phyloP scores from a whole-genome alignment of 1,284 basidiomycete genomes.

The Ganoderma resinaceum region DNA sequence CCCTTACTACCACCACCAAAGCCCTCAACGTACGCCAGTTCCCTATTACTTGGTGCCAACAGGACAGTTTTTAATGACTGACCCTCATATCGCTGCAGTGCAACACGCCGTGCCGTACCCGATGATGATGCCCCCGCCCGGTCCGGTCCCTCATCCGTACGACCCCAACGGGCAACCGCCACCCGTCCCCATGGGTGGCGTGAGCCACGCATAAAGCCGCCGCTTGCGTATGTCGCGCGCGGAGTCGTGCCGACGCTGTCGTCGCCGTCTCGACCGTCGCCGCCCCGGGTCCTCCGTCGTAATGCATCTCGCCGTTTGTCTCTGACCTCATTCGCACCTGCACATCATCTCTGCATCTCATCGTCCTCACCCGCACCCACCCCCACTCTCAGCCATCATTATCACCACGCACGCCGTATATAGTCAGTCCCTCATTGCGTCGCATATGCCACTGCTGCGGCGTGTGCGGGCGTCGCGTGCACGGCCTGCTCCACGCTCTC shows the following conservation, averaged over 20 bases:
- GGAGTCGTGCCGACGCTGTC: neutral
- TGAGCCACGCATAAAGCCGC: constrained; percentile 57
- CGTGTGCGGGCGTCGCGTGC: constrained; percentile 12
- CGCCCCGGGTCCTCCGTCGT: constrained; percentile 4
- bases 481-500: constrained; percentile 24
- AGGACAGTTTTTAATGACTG: constrained; percentile 20
- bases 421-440: constrained; percentile 1
- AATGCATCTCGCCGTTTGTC: constrained; percentile 25
- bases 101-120: constrained; percentile 83
- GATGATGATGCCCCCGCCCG: constrained; percentile 87
- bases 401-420: neutral
- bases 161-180: constrained; percentile 63
- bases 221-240: constrained; percentile 2
- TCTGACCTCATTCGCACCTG: constrained; percentile 21
- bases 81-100: constrained; percentile 52
- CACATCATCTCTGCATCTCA: constrained; percentile 10
- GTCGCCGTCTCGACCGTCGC: constrained; percentile 6
- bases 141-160: constrained; percentile 69
- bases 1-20: constrained; percentile 86
- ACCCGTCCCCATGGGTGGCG: constrained; percentile 72
- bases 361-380: neutral
- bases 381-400: constrained; percentile 1
- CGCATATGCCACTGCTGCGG: constrained; percentile 11
- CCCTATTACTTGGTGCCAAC: constrained; percentile 33
- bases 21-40: constrained; percentile 76